Conservation (phyloP, 2,329 filamentous ascomycete species). For the Cordyceps pruinosa region DNA sequence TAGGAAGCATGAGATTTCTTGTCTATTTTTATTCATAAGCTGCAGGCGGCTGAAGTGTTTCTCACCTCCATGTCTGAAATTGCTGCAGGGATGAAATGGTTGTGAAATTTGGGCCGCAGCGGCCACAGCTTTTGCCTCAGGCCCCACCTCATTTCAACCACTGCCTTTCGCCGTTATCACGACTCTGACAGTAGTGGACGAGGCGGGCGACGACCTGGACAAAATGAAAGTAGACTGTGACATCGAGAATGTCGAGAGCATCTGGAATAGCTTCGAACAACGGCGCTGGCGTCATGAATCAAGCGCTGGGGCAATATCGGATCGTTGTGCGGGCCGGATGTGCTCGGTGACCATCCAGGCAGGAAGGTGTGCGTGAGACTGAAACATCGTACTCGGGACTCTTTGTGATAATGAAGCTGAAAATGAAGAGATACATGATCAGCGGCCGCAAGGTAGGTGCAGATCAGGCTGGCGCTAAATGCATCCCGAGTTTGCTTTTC, state of each 20-base stretch:
- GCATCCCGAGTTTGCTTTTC: no score
- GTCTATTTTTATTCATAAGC: neutral
- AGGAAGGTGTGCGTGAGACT: no score
- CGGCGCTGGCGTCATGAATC: no score
- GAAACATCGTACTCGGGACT: no score
- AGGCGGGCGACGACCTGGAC: no score
- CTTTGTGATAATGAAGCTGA: no score
- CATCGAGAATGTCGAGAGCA: no score
- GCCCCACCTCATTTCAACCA: slow-evolving; percentile 5
- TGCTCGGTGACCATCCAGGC: neutral
- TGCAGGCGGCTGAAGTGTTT: neutral
- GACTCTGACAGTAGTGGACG: neutral
- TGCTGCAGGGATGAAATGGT: neutral
- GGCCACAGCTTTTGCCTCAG: slow-evolving; percentile 5
- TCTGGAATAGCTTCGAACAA: neutral
- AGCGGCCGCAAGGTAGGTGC: no score
- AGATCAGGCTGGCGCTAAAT: no score
- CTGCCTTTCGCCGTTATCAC: neutral
- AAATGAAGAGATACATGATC: no score
- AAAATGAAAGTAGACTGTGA: no score
- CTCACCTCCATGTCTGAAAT: slow-evolving; percentile 9
- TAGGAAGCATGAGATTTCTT: neutral
- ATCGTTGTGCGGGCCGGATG: neutral
- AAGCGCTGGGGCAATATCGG: no score
- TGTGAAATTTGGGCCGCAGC: slow-evolving; percentile 2